Conservation (phyloP, 2,329 filamentous ascomycete genomes). For the Hypoxylon sp. region DNA sequence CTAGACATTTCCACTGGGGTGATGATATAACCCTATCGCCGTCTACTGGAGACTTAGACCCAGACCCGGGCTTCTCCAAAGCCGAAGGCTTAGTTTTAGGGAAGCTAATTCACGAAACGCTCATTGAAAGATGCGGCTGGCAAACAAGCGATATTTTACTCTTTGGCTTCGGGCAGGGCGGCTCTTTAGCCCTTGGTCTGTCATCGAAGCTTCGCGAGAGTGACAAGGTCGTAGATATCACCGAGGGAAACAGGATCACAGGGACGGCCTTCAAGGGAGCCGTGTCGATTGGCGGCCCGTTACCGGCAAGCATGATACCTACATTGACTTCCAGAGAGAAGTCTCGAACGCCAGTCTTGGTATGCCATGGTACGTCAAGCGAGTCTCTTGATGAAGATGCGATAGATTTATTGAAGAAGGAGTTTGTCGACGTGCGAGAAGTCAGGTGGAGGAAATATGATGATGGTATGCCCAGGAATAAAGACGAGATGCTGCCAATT, state of each 20-base stretch:
- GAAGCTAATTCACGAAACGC: slow-evolving; percentile 65
- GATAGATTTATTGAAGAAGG: slow-evolving; percentile 73
- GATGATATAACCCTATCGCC: slow-evolving; percentile 73
- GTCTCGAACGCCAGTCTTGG: slow-evolving; percentile 73
- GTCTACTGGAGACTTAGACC: slow-evolving; percentile 67
- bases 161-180: slow-evolving; percentile 78
- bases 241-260: slow-evolving; percentile 26
- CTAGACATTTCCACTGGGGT: slow-evolving; percentile 73
- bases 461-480: slow-evolving; percentile 85
- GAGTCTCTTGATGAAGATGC: slow-evolving; percentile 69
- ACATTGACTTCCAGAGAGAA: slow-evolving; percentile 65
- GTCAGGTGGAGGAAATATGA: slow-evolving; percentile 78
- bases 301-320: slow-evolving; percentile 68
- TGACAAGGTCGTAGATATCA: slow-evolving; percentile 56
- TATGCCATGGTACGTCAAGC: slow-evolving; percentile 69
- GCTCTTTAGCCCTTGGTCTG: slow-evolving; percentile 71
- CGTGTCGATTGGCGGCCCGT: slow-evolving; percentile 73
- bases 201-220: slow-evolving; percentile 62
- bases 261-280: slow-evolving; percentile 66
- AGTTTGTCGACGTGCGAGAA: slow-evolving; percentile 77
- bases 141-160: slow-evolving; percentile 71
- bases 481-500: slow-evolving; percentile 89
- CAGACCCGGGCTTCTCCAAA: slow-evolving; percentile 72
- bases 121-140: slow-evolving; percentile 73
- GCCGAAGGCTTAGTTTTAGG: slow-evolving; percentile 64